Base-by-base conservation (phyloP, 2,329 filamentous ascomycete species). In the Trichoderma pleuroti region DNA sequence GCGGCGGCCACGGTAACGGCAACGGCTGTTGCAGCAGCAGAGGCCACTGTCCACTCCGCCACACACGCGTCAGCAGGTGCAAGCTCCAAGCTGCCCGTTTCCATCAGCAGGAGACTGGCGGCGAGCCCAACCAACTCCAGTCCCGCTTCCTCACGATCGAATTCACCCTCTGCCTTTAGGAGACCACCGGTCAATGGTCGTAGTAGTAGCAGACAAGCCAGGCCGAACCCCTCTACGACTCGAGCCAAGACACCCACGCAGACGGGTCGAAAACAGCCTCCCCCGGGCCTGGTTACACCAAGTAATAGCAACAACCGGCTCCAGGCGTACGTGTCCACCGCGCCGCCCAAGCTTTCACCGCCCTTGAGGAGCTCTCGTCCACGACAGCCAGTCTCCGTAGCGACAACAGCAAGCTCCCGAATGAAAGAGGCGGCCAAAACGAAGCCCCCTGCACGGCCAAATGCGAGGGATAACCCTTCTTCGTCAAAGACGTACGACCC, bases 341-440 rank as follows among this genome's bases (percentile, higher is more conserved):
- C 86, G 56, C 85, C 86, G 21, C 88, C 92, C 0, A 93, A 92
- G 77, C 86, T 91, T 39, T 97, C 94, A 1, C 93, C 93, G 4
- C 89, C 91, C 11, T 82, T 97, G 62, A 88, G 93, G 77, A 96
- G 92, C 77, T 96, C 93, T 54, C 86, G 93, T 54, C 92, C 93
- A n/a, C 86, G 93, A 65, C 91, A 93, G 76, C 91, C 92, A 10
- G 90, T 97, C 26, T 93, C 92, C 11, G 85, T 88, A 68, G 91
- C 91, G n/a, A 87, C 87, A 3, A 92, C 91, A n/a, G 85, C 90
- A 36, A 88, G 90, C 68, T 92, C 91, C 42, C 88, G 91, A 70
- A 87, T 90, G 75, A 91, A 86, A 77, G 86, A 88, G 62, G 84
- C 86, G 5, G 91, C 92, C 71, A 84, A 86, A 61, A 84, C 88